Evolutionary conservation across 2,329 filamentous ascomycete species (phyloP), one percentile per base, ranked within the genome.

Genomic region (Ceratocystis alfenasii): DNA sequence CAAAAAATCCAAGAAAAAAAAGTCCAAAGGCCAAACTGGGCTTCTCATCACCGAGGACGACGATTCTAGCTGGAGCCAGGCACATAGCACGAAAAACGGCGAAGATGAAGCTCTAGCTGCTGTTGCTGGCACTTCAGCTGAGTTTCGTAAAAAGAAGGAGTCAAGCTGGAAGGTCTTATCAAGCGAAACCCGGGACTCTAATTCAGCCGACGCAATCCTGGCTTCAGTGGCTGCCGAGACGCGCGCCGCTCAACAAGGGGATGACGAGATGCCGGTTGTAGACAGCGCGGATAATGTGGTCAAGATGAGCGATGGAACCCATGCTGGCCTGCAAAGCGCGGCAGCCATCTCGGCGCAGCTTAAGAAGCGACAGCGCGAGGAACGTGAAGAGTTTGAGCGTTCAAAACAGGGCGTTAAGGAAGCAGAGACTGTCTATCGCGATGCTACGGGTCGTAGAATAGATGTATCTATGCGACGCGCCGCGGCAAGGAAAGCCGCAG

Each of bases 371-470:
- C 84, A 87, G 69, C 82, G 80, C 12, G 83, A 86, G 70, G 87
- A 91, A 68, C 74, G 75, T n/a, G 76, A 76, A 15, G 77, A 79
- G 28, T 83, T 81, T 71, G 77, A 80, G 68, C 71, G 69, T 68
- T 48, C 60, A 10, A 48, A 64, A n/a, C 75, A 74, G 71, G 70
- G 73, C 44, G 79, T 76, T 67, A 77, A 74, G 68, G 76, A 78
- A 66, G 82, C 83, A 41, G 82, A 87, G 71, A 95, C 93, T 0
- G 91, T 96, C 28, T 96, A 97, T 74, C 88, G 94, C 71, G 94
- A 99, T 76, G 94, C 95, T 10, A 94, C 89, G 2, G 94, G 94
- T 12, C 83, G 92, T n/a, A 87, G 95, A 65, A 92, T 99, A 69
- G 95, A 99, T 72, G 84, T 97, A 28, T 86, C 87, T 20, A 90